phyloP scores from a whole-genome alignment of 2,329 filamentous ascomycete species.

The Drechslerella dactyloides region DNA sequence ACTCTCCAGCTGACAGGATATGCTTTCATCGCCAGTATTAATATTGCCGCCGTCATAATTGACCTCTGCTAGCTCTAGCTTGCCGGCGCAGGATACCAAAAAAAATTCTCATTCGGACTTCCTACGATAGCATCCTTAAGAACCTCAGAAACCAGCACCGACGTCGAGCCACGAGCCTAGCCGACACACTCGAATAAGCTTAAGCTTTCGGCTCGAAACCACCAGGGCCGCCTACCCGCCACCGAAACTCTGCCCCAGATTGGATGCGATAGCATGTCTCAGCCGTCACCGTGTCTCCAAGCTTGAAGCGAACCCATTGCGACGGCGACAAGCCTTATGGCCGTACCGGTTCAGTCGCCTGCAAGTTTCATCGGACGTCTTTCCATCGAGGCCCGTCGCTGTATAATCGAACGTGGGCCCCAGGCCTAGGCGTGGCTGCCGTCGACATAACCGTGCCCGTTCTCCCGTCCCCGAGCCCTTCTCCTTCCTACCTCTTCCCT shows the following conservation, averaged over 20 bases:
- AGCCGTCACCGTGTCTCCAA: conserved; percentile 50
- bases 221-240: not conserved
- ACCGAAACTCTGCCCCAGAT: not conserved
- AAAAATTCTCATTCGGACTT: no score
- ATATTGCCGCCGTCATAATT: no score
- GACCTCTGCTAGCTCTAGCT: no score
- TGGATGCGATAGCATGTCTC: conserved; percentile 29
- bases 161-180: no score
- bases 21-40: no score
- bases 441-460: conserved; percentile 20
- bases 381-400: not conserved
- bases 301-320: conserved; percentile 51
- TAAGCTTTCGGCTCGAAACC: not conserved
- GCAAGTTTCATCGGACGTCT: conserved; percentile 36
- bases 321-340: conserved; percentile 50
- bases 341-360: conserved; percentile 41
- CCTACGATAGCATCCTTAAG: no score
- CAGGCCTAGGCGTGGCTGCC: conserved; percentile 18
- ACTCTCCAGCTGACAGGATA: no score
- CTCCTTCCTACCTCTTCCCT: not conserved
- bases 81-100: no score
- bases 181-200: not conserved
- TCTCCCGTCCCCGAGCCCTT: conserved; percentile 2
- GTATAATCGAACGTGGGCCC: conserved; percentile 21
- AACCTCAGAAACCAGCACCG: no score